Evolutionary conservation across 2,329 filamentous ascomycete genomes (phyloP).

Genomic region (Ambrosiella cleistominuta): DNA sequence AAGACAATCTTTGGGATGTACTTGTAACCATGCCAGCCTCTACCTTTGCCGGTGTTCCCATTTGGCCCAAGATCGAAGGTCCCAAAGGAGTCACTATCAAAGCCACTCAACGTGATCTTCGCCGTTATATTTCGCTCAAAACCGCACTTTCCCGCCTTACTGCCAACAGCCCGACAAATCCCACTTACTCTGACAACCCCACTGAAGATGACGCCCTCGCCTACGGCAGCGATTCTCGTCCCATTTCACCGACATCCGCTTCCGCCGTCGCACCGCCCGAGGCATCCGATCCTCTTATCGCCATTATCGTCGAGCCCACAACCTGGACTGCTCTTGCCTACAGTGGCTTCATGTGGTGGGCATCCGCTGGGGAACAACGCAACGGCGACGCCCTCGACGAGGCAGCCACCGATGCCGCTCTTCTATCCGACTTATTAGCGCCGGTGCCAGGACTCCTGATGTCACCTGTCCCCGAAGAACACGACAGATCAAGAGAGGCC

Average conservation of each 20-base stretch:
- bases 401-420: slow-evolving; percentile 32
- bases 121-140: slow-evolving; percentile 56
- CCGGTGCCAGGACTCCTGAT: slow-evolving; percentile 14
- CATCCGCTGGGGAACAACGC: slow-evolving; percentile 58
- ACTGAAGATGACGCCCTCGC: neutral
- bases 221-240: slow-evolving; percentile 12
- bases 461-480: neutral
- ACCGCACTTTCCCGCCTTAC: slow-evolving; percentile 39
- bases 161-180: neutral
- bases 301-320: slow-evolving; percentile 41
- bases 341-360: slow-evolving; percentile 79
- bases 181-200: neutral
- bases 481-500: slow-evolving; percentile 21
- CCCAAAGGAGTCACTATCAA: slow-evolving; percentile 49
- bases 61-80: slow-evolving; percentile 62
- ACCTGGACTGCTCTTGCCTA: slow-evolving; percentile 63
- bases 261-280: slow-evolving; percentile 8
- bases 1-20: slow-evolving; percentile 75
- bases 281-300: slow-evolving; percentile 29
- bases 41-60: slow-evolving; percentile 20
- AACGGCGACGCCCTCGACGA: slow-evolving; percentile 44
- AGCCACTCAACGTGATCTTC: slow-evolving; percentile 78
- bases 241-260: neutral
- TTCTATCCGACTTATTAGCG: slow-evolving; percentile 34
- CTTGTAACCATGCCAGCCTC: slow-evolving; percentile 56